Conservation (phyloP, 73 alveolate genomes). For the Uronychia binucleata region DNA sequence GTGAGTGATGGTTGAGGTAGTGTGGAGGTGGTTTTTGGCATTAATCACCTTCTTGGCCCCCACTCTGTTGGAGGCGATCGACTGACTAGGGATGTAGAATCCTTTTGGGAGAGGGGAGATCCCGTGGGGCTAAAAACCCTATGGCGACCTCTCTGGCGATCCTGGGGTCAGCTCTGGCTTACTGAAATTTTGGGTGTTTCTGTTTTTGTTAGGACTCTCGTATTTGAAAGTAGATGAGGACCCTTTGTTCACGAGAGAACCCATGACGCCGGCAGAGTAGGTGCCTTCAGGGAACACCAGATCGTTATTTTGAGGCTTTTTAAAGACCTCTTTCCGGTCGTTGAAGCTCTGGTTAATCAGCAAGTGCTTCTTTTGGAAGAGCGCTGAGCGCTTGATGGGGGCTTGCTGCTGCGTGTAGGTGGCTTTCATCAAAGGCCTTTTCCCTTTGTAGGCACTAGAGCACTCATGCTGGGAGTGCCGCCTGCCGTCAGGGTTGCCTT, state of each 20-base stretch:
- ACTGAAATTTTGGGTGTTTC: not conserved
- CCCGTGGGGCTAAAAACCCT: too few species aligned
- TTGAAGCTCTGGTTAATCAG: not conserved
- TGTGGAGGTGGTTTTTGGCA: too few species aligned
- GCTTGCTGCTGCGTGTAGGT: not conserved
- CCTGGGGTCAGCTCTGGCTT: not conserved
- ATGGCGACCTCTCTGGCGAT: too few species aligned
- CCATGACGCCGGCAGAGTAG: not conserved
- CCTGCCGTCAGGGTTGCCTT: too few species aligned
- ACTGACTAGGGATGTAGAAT: too few species aligned
- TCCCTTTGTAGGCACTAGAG: too few species aligned
- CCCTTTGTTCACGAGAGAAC: not conserved
- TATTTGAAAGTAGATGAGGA: not conserved
- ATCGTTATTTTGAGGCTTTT: not conserved
- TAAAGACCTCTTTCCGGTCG: not conserved
- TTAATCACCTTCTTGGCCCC: too few species aligned
- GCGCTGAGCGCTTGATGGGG: not conserved
- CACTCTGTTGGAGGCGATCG: too few species aligned
- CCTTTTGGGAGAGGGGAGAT: too few species aligned
- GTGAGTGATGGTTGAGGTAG: too few species aligned
- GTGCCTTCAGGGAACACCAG: not conserved
- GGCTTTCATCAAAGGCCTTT: not conserved
- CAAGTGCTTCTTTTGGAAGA: not conserved
- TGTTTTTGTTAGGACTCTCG: not conserved
- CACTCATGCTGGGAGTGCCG: too few species aligned